Conservation (phyloP, 2,329 filamentous ascomycete genomes). For the Erysiphe pulchra region DNA sequence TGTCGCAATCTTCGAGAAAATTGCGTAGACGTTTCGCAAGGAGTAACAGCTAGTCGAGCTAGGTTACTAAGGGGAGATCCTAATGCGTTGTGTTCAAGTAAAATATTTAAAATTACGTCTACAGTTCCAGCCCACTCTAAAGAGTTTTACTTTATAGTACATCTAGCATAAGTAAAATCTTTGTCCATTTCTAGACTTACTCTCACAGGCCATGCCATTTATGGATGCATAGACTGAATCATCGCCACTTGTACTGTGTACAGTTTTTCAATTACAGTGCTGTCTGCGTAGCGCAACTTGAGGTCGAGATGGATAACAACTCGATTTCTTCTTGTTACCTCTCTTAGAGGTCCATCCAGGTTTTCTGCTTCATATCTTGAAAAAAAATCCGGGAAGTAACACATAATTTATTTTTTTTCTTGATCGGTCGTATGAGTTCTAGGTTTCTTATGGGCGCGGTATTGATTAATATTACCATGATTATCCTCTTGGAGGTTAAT, state of each 20-base stretch:
- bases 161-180: not conserved
- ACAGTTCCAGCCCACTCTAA: not conserved
- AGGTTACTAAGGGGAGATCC: not conserved
- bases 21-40: not conserved
- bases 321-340: not conserved
- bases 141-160: not conserved
- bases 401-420: not conserved
- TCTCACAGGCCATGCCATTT: not conserved
- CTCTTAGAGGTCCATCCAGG: not conserved
- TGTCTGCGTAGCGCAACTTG: not conserved
- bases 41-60: not conserved
- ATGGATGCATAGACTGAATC: not conserved
- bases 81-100: not conserved
- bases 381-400: not conserved
- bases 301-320: not conserved
- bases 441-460: too few species aligned
- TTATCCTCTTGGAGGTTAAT: not conserved
- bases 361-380: not conserved
- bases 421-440: not conserved
- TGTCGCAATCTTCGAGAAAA: not conserved
- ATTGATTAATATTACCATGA: not conserved
- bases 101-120: not conserved
- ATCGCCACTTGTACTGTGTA: not conserved
- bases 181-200: not conserved
- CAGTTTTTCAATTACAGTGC: not conserved